Conservation (phyloP, 345 rosid species). For the Ceriops zippeliana region DNA sequence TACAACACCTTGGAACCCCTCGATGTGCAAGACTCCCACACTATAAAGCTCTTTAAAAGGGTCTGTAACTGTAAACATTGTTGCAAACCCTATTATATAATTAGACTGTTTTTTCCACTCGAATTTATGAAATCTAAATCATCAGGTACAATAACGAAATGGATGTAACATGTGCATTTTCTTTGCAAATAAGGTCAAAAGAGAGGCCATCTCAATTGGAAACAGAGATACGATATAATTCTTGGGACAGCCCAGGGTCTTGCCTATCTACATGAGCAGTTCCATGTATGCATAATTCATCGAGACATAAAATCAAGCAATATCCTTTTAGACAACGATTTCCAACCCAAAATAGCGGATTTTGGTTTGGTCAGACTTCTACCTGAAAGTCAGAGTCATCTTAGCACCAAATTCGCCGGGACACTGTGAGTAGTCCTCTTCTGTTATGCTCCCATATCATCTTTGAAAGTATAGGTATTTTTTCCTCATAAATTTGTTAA, state of each 20-base stretch:
- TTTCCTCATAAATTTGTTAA: not conserved
- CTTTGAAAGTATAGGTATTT: not conserved
- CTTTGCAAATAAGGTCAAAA: slow-evolving; percentile 26
- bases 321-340: slow-evolving; percentile 38
- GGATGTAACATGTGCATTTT: not conserved
- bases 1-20: no score
- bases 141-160: no score
- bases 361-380: slow-evolving; percentile 54
- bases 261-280: slow-evolving; percentile 47
- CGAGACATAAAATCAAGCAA: slow-evolving; percentile 50
- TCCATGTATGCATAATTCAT: slow-evolving; percentile 50
- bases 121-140: no score
- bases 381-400: slow-evolving; percentile 41
- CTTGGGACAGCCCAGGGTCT: slow-evolving; percentile 48
- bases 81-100: no score
- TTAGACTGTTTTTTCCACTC: no score
- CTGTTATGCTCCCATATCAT: not conserved
- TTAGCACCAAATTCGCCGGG: slow-evolving; percentile 49
- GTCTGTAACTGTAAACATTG: no score
- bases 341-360: slow-evolving; percentile 51
- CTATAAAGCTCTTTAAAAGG: no score
- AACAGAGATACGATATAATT: slow-evolving; percentile 41
- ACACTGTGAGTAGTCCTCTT: slow-evolving; percentile 35
- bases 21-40: no score
- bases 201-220: slow-evolving; percentile 40